Evolutionary conservation across 164 flowering plant species (phyloP).

Genomic region (Warburgia ugandensis): DNA sequence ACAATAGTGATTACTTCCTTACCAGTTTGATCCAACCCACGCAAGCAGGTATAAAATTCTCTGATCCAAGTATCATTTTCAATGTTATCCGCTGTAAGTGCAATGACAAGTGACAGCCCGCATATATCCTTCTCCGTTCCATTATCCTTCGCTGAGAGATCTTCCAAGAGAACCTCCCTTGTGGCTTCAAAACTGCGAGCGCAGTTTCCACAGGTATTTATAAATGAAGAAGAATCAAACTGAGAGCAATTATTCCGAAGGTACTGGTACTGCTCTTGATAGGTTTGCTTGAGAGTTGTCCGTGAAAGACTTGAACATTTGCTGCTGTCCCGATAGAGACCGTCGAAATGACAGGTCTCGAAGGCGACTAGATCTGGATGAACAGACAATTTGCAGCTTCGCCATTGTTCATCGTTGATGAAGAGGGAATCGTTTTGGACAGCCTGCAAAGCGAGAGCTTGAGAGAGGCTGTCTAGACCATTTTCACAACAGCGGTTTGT

Average conservation of each 20-base stretch:
- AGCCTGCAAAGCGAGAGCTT: conserved; percentile 35
- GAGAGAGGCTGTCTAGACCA: conserved; percentile 29
- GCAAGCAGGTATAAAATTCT: conserved; percentile 43
- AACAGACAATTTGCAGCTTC: conserved; percentile 13
- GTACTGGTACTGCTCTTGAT: not conserved
- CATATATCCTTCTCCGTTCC: conserved; percentile 20
- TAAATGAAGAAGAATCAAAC: conserved; percentile 20
- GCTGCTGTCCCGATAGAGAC: conserved; percentile 18
- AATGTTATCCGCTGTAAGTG: conserved; percentile 21
- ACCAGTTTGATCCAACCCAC: conserved; percentile 26
- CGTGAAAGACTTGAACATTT: conserved; percentile 28
- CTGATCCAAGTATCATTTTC: conserved; percentile 14
- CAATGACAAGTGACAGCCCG: conserved; percentile 21
- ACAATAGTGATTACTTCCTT: conserved; percentile 2
- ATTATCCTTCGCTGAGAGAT: not conserved
- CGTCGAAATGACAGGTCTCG: conserved; percentile 24
- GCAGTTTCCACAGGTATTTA: conserved; percentile 26
- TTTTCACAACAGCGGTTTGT: conserved; percentile 43
- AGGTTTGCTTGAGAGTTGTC: not conserved
- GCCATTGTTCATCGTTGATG: conserved; percentile 27
- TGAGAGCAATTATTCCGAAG: conserved; percentile 23
- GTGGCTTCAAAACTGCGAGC: conserved; percentile 8
- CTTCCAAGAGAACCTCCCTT: conserved; percentile 8
- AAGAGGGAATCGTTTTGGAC: conserved; percentile 16
- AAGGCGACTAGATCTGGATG: conserved; percentile 17